Evolutionary conservation across 352 stramenopile genomes (phyloP).

Genomic region (Labyrinthula sp.): DNA sequence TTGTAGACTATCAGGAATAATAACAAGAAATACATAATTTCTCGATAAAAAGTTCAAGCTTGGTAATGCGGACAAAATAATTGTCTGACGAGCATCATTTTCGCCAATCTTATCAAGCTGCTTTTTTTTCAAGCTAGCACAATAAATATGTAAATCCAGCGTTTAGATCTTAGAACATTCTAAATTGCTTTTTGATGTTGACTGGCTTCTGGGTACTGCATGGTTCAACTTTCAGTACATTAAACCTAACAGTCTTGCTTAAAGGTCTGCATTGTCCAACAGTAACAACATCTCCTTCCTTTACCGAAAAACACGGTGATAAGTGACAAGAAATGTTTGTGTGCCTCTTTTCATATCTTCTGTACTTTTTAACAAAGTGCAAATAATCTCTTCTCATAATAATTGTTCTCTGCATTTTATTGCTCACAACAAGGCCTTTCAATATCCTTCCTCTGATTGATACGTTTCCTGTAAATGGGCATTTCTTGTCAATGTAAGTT

Average conservation of each 20-base stretch:
- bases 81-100: too few relatives aligned
- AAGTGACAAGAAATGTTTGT: conserved; percentile 96
- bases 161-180: conserved; percentile 87
- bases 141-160: too few relatives aligned
- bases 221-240: conserved; percentile 89
- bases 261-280: conserved; percentile 97
- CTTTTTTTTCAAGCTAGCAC: too few relatives aligned
- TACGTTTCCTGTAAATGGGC: conserved; percentile 96
- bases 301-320: conserved; percentile 86
- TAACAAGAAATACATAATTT: too few relatives aligned
- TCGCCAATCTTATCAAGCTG: too few relatives aligned
- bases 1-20: too few relatives aligned
- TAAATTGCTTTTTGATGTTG: conserved; percentile 96
- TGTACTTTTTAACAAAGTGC: conserved; percentile 98
- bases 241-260: conserved; percentile 98
- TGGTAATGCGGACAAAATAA: too few relatives aligned
- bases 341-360: conserved; percentile 98
- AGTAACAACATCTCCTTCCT: conserved; percentile 96
- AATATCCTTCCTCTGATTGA: conserved; percentile 92
- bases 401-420: conserved; percentile 99
- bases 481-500: conserved; percentile 99
- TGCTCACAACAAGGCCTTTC: conserved; percentile 93
- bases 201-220: conserved; percentile 77
- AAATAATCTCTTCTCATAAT: conserved; percentile 98
- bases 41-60: too few relatives aligned